These are phyloP conservation scores for Ophiocordyceps robertsii DNA, from an alignment of 2,329 filamentous ascomycete genomes.

Conservation along the genomic window DNA sequence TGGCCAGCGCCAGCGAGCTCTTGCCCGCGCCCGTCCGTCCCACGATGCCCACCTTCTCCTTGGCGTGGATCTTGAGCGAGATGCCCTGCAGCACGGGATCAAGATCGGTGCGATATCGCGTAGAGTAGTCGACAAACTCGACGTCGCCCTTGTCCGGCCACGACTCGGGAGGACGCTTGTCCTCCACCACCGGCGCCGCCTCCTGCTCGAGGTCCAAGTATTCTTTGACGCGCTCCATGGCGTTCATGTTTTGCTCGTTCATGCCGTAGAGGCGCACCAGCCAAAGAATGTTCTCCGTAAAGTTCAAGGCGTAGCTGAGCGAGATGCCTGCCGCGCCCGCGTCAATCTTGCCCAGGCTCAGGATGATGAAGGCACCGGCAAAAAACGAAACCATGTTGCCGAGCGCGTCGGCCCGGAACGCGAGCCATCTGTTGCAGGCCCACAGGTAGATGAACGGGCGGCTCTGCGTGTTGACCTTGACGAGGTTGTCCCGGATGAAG, in stretches of 20 bases:
- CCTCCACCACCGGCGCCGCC: slow-evolving; percentile 61
- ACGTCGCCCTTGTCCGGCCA: slow-evolving; percentile 83
- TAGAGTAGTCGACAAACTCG: slow-evolving; percentile 80
- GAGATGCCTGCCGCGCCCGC: slow-evolving; percentile 87
- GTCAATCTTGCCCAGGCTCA: slow-evolving; percentile 72
- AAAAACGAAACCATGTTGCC: slow-evolving; percentile 91
- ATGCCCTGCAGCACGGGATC: slow-evolving; percentile 76
- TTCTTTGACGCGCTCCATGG: slow-evolving; percentile 92
- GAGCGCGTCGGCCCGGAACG: slow-evolving; percentile 79
- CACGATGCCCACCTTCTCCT: slow-evolving; percentile 91
- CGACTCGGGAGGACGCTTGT: slow-evolving; percentile 60
- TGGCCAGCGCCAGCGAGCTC: slow-evolving; percentile 81
- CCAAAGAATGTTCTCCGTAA: slow-evolving; percentile 95
- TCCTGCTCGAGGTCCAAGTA: slow-evolving; percentile 96
- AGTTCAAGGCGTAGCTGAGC: slow-evolving; percentile 88
- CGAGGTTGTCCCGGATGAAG: slow-evolving; percentile 84
- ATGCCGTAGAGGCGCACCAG: slow-evolving; percentile 85
- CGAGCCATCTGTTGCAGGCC: slow-evolving; percentile 94
- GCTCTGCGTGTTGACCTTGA: slow-evolving; percentile 78
- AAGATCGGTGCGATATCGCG: slow-evolving; percentile 75
- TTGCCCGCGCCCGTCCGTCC: slow-evolving; percentile 93
- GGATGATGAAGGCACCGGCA: slow-evolving; percentile 78
- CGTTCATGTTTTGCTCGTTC: slow-evolving; percentile 99
- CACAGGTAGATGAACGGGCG: slow-evolving; percentile 93
- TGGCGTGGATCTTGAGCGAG: slow-evolving; percentile 71